phyloP scores from a whole-genome alignment of 2,329 filamentous ascomycete species.

The Neofusicoccum kwambonambiense region DNA sequence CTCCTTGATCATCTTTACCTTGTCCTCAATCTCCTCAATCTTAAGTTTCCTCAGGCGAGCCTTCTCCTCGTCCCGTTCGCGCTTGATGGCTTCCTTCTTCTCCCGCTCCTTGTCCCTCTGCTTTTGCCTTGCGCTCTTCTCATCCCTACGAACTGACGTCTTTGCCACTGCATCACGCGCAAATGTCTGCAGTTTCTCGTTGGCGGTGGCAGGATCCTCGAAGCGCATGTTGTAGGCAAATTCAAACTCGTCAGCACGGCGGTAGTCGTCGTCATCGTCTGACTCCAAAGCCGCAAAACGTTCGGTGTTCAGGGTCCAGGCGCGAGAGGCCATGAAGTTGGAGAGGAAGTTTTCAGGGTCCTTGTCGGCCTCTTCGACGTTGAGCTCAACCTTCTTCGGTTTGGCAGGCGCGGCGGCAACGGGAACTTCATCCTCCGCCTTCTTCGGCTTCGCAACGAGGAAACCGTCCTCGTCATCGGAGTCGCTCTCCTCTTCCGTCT shows the following conservation, averaged over 20 bases:
- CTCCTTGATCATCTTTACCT: slow-evolving; percentile 83
- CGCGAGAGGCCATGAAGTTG: slow-evolving; percentile 89
- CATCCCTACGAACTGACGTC: slow-evolving; percentile 82
- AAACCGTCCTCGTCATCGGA: slow-evolving; percentile 65
- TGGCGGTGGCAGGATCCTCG: slow-evolving; percentile 84
- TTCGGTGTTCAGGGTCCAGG: slow-evolving; percentile 72
- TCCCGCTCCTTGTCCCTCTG: slow-evolving; percentile 75
- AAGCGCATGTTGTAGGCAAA: slow-evolving; percentile 94
- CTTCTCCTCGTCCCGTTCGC: slow-evolving; percentile 73
- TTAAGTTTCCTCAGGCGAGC: slow-evolving; percentile 82
- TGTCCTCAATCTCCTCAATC: slow-evolving; percentile 85
- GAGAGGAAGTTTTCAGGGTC: slow-evolving; percentile 91
- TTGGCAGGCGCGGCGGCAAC: slow-evolving; percentile 33
- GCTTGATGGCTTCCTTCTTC: slow-evolving; percentile 75
- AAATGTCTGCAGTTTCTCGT: slow-evolving; percentile 84
- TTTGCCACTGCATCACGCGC: slow-evolving; percentile 80
- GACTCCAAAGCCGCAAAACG: slow-evolving; percentile 84
- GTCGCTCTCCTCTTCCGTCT: slow-evolving; percentile 41
- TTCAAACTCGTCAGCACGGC: slow-evolving; percentile 81
- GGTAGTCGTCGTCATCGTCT: slow-evolving; percentile 77
- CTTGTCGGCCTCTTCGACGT: slow-evolving; percentile 74
- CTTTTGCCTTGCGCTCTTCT: slow-evolving; percentile 72
- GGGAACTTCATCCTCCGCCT: background rate
- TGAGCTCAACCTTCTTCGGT: slow-evolving; percentile 46
- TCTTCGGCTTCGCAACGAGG: slow-evolving; percentile 65